Base-by-base conservation (phyloP, 129 eudicot species). In the Ambrosia trifida region DNA sequence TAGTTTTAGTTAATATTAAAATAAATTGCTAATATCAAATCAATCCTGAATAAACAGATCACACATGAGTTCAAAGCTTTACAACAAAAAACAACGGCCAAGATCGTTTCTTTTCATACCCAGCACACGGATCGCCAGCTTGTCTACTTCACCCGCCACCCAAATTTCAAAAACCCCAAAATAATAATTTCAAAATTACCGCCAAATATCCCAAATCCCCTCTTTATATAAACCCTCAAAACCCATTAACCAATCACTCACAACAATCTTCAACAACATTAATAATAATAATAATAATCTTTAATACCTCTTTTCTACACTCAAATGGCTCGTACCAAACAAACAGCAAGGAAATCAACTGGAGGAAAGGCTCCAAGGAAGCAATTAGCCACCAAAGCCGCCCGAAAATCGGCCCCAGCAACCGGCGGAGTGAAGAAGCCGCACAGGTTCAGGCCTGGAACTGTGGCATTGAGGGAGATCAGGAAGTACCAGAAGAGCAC, bases 361-460 rank as follows among this genome's bases (percentile, higher is more conserved):
- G 66, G 66, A 35, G 66, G 66, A 61, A 61, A 61, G 28, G 66
- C 66, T 35, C 66, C 66, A 7, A 14, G 66, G 20, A 61, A 61
- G 66, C 66, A 61, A 33, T 1, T 61, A 4, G 66, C 66, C 0
- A 61, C 66, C 40, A 61, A 61, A 8, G 66, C 66, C 3, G 66
- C 66, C 3, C 4, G 66, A 10, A 61, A 61, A 6, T 61, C 66
- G 2, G 66, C 66, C 33, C 66, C 66, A 13, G 66, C 66, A 3
- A 61, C 66, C 28, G 66, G 66, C 4, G 66, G 66, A 7, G 66
- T 61, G 44, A 61, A 61, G 3, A 61, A 61, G 13, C 66, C 66
- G 9, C 66, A 61, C 66, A 33, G 66, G 8, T 61, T 61, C 66
- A 35, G 66, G 46, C 66, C 66, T 1, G 66, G 66, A 35, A 61